Evolutionary conservation across 2,329 filamentous ascomycete species (phyloP), one percentile per base, ranked within the genome.

Genomic region (Dothistroma septosporum): DNA sequence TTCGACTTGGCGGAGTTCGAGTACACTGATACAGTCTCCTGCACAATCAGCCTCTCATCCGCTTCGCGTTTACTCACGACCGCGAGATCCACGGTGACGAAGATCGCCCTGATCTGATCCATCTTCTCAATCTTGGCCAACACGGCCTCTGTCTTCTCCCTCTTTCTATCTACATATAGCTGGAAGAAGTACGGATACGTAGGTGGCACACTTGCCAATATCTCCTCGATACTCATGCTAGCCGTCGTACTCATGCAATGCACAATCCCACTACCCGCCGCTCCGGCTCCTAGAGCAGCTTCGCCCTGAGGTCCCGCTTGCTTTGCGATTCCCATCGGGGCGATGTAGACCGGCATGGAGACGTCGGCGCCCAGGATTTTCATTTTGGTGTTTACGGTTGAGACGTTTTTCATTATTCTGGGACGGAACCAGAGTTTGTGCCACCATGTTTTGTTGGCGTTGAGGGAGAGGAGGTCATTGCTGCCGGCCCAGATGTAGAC

Each of bases 1-100:
- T 77, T 77, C 0, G 76, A 75, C 59, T 76, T 76, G 58, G 76
- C 76, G 48, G 82, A 79, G 85, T 89, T 64, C 84, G 90, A 52
- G 53, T 71, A 71, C 1, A 76, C 96, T 89, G 37, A 91, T 87
- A 61, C 82, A 4, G 58, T 76, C 56, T 78, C 79, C 57, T 84
- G 80, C 21, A 63, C 78, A 1, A 79, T 78, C 57, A 80, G 68
- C 44, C 77, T 69, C 67, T 80, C 77, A 65, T 80, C 78, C 1
- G 74, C 81, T 69, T 72, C 81, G 16, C 83, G 75, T 71, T 87
- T 87, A 0, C 82, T 82, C 0, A 82, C 77, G 0, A 85, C 79
- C 0, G 84, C 81, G 0, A 82, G 75, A 71, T 87, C 85, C 1
- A 85, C 80, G 0, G 85, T 87, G 3, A 87, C 74, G 60, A 86